phyloP scores from a whole-genome alignment of 2,329 filamentous ascomycete genomes.

The Scortechinia acanthostroma region DNA sequence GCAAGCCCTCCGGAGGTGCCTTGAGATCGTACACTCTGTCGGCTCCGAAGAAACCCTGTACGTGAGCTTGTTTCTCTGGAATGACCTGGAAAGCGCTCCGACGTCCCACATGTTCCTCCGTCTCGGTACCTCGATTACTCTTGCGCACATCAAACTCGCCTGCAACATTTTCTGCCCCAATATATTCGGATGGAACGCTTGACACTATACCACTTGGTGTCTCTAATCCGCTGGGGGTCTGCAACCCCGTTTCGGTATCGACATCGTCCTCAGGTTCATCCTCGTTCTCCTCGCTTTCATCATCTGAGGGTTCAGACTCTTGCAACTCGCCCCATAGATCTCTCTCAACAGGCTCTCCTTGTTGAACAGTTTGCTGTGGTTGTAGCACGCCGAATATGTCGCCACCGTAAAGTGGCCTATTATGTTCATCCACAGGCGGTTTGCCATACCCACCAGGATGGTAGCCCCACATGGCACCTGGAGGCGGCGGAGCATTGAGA shows the following conservation, averaged over 20 bases:
- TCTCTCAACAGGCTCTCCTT: slow-evolving; percentile 77
- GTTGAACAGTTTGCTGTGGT: slow-evolving; percentile 14
- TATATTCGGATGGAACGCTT: slow-evolving; percentile 73
- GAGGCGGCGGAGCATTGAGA: slow-evolving; percentile 83
- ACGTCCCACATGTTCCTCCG: slow-evolving; percentile 68
- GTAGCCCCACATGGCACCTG: slow-evolving; percentile 88
- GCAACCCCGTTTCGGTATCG: slow-evolving; percentile 56
- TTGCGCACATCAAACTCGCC: slow-evolving; percentile 91
- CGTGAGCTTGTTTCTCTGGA: slow-evolving; percentile 76
- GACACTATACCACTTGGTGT: slow-evolving; percentile 77
- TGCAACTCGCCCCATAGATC: slow-evolving; percentile 89
- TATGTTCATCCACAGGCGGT: slow-evolving; percentile 87
- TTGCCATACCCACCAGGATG: slow-evolving; percentile 94
- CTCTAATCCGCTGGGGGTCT: slow-evolving; percentile 72
- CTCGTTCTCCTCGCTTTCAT: slow-evolving; percentile 55
- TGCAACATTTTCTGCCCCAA: slow-evolving; percentile 41
- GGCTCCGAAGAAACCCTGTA: slow-evolving; percentile 91
- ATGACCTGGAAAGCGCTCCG: slow-evolving; percentile 83
- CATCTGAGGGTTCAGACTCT: slow-evolving; percentile 66
- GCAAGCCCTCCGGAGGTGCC: slow-evolving; percentile 35
- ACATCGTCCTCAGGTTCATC: slow-evolving; percentile 67
- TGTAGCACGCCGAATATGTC: slow-evolving; percentile 74
- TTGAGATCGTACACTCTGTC: slow-evolving; percentile 88
- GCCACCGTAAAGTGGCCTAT: slow-evolving; percentile 83
- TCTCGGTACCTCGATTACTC: slow-evolving; percentile 75